Base-by-base conservation (phyloP, 352 stramenopile species). In the Phytophthora ohioensis region DNA sequence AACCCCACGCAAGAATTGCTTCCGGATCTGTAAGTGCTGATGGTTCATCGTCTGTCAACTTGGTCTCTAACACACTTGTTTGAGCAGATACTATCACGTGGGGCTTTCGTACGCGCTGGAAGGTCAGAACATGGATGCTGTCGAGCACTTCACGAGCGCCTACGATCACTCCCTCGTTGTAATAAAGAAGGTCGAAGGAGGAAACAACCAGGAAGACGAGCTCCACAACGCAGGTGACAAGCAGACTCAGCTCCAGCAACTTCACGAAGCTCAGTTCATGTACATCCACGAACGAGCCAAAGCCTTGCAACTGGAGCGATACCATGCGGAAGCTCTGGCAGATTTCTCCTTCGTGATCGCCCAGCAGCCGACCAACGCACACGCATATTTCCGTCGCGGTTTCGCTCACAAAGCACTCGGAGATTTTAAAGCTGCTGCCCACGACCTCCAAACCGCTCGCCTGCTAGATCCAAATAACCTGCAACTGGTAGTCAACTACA, bases 221-320 rank as follows among this genome's bases (percentile, higher is more conserved):
- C 31, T 38, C 31, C n/a, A 48, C 41, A 2, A 71, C 31, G 27
- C 42, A 41, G 9, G 43, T 47, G 62, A 63, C 66, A 75, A 71
- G 6, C 49, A 72, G 6, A 68, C 15, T 8, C 63, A 71, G 5
- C 41, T 68, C 11, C 61, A 73, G 3, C 68, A 79, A 32, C 51
- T 87, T 3, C 66, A 63, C 7, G 61, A 76, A 39, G 52, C 47
- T 3, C 61, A 73, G 17, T 61, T 81, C 21, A 48, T 69, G 52
- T 93, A 89, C 60, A 73, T 92, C 38, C 87, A 95, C 62, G 86
- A 96, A 56, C 83, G 85, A 3, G 89, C 84, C 11, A 95, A 96
- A 65, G 83, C 83, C 12, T 76, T 93, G 38, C 89, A 95, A 58
- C 64, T 94, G n/a, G 84, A 93, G 51, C 69, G 64, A 35, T 88